phyloP scores from a whole-genome alignment of 108 stramenopile species.

The Discostella pseudostelligera region DNA sequence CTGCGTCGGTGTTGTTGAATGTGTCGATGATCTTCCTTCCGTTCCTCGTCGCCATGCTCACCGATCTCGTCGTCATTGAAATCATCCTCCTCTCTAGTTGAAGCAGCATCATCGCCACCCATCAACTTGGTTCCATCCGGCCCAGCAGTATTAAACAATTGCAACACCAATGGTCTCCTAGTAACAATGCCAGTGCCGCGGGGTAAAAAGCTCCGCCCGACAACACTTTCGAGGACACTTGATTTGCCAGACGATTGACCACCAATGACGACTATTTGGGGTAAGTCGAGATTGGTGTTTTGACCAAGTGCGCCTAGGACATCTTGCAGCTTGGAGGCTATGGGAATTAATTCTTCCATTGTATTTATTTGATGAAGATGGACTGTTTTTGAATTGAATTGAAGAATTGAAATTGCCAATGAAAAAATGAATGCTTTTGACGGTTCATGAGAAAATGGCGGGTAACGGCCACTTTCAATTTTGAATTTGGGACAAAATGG shows the following conservation, averaged over 20 bases:
- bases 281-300: constrained; percentile 90
- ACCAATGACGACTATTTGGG: constrained; percentile 97
- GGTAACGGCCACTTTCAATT: too few relatives aligned
- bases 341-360: constrained; percentile 98
- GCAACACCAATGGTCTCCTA: constrained; percentile 91
- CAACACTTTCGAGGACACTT: constrained; percentile 94
- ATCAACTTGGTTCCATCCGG: constrained; percentile 5
- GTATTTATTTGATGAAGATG: not conserved
- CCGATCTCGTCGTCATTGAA: constrained; percentile 19
- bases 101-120: constrained; percentile 29
- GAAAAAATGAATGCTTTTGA: too few relatives aligned
- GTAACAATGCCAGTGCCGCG: constrained; percentile 98
- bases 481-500: too few relatives aligned
- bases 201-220: constrained; percentile 92
- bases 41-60: constrained; percentile 12
- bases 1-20: not conserved
- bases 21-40: constrained; percentile 1
- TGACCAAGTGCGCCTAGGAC: constrained; percentile 95
- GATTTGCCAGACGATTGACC: constrained; percentile 97
- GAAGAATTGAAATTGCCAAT: constrained; percentile 4
- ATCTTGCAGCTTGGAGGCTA: constrained; percentile 98
- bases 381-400: not conserved
- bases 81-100: constrained; percentile 16
- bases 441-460: too few relatives aligned
- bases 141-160: constrained; percentile 68